Evolutionary conservation across 2,329 filamentous ascomycete genomes (phyloP), one percentile per base, ranked within the genome.

Genomic region (Colletotrichum eremochloae): DNA sequence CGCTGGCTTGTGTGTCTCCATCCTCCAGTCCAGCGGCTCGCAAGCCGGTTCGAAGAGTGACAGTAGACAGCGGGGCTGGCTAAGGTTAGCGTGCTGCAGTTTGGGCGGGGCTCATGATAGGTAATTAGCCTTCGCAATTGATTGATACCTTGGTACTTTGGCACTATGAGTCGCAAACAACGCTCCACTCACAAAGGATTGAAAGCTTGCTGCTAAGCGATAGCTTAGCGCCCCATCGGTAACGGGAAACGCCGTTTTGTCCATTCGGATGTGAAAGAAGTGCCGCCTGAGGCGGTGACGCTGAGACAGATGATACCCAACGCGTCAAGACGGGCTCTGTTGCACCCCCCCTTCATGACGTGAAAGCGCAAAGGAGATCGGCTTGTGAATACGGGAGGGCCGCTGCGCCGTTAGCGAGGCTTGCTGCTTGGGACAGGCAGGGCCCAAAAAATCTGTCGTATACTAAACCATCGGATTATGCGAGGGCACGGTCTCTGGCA

Each of bases 21-120:
- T 38, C 48, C 57, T 50, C 50, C 46, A n/a, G n/a, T 40, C 58
- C 48, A 69, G 64, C 70, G 70, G 70, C 63, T 72, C 48, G 66
- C 46, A 40, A 72, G 66, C 70, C 70, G 70, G 70, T 69, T 72
- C 69, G 69, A 69, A 63, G 69, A 58, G n/a, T 69, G 66, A 64
- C 69, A 72, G 69, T 14, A 69, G 40, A 20, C 15, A 56, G 69
- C 66, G 69, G 69, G 58, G 66, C 66, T 15, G 31, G 53, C 68
- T 53, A 72, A 33, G 33, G 38, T 61, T 61, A 61, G 65, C 50
- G 60, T 40, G 36, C 65, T 68, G 58, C 66, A 72, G 40, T 38
- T 64, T 42, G 62, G 55, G 12, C 53, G 38, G 46, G 58, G 24
- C 52, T 44, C 44, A 33, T 48, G 55, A 31, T 57, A 58, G 55